Percentiles rank a stretch among this genome's conserved stretches.
These are phyloP conservation scores for Saccharum officinarum DNA, from an alignment of 176 grass and related monocot genomes.

Conservation along the genomic window DNA sequence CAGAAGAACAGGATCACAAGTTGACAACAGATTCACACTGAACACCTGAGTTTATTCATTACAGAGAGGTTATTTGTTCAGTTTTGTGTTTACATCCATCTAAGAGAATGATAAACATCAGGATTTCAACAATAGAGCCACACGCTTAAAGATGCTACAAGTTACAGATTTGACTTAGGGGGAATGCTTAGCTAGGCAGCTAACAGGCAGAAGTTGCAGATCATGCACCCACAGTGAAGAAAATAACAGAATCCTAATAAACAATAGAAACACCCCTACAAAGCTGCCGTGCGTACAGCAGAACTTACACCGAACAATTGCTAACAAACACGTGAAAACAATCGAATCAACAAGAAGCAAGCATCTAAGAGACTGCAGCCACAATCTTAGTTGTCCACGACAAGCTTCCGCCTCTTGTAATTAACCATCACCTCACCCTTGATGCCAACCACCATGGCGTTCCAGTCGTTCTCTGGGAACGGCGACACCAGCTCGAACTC, in stretches of 20 bases:
- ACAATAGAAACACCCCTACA: slow-evolving; percentile 30
- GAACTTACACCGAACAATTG: slow-evolving; percentile 44
- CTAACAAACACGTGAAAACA: slow-evolving; percentile 1
- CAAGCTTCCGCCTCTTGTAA: slow-evolving; percentile 76
- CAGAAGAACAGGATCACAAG: neutral
- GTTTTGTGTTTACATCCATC: neutral
- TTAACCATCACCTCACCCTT: slow-evolving; percentile 90
- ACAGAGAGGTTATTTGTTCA: slow-evolving; percentile 2
- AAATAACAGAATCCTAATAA: slow-evolving; percentile 52
- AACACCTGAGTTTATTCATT: neutral
- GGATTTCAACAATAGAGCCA: neutral
- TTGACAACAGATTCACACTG: neutral
- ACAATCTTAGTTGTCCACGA: slow-evolving; percentile 47
- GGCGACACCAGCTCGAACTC: slow-evolving; percentile 92
- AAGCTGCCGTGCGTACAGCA: neutral
- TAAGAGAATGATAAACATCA: neutral
- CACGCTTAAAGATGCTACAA: neutral
- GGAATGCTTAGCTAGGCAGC: neutral
- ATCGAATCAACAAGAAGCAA: neutral
- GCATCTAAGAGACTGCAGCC: slow-evolving; percentile 9
- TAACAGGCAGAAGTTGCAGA: neutral
- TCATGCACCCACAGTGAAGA: slow-evolving; percentile 18
- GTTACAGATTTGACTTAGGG: neutral
- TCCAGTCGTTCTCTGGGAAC: slow-evolving; percentile 90
- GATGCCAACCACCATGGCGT: slow-evolving; percentile 91